A percentile compares a stretch with the other conserved stretches of the same genome.
phyloP scores from a whole-genome alignment of 202 grass and related monocot species.

The Brachypodium distachyon region DNA sequence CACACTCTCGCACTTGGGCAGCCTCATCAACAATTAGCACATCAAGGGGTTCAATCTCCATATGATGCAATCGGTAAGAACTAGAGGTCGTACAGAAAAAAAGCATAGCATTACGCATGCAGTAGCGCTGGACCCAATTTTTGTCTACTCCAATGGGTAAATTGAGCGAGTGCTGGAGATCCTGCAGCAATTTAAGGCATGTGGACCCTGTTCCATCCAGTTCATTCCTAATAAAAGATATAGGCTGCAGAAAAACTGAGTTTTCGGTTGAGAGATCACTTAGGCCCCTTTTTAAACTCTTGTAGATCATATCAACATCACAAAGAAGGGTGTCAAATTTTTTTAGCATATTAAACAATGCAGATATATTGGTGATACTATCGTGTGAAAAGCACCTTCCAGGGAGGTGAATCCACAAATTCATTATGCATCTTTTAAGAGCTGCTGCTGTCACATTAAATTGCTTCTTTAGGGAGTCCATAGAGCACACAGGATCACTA shows the following conservation, averaged over 20 bases:
- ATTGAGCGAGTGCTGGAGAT: constrained; percentile 18
- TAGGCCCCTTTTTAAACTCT: constrained; percentile 27
- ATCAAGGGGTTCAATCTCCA: constrained; percentile 29
- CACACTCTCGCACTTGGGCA: constrained; percentile 63
- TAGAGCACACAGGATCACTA: constrained; percentile 2
- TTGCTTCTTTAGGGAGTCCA: constrained; percentile 39
- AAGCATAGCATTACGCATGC: constrained; percentile 45
- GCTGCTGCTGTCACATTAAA: constrained; percentile 11
- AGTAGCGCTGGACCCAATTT: constrained; percentile 30
- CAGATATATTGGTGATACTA: constrained; percentile 18
- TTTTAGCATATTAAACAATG: constrained; percentile 27
- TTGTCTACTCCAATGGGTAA: constrained; percentile 16
- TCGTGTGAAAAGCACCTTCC: constrained; percentile 20
- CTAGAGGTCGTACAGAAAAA: constrained; percentile 67
- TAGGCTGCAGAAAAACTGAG: background rate
- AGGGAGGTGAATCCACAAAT: constrained; percentile 48
- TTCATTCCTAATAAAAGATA: background rate
- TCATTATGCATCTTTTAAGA: constrained; percentile 36
- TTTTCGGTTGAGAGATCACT: background rate
- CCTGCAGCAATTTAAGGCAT: constrained; percentile 30
- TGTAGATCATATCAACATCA: constrained; percentile 19
- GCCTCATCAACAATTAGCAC: constrained; percentile 70
- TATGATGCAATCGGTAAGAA: constrained; percentile 53
- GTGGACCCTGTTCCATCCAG: constrained; percentile 20
- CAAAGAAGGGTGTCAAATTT: constrained; percentile 19